Percentiles rank a stretch among this genome's conserved stretches.
Conservation (phyloP, 306 rosid genomes). For the Lathyrus sativus region DNA sequence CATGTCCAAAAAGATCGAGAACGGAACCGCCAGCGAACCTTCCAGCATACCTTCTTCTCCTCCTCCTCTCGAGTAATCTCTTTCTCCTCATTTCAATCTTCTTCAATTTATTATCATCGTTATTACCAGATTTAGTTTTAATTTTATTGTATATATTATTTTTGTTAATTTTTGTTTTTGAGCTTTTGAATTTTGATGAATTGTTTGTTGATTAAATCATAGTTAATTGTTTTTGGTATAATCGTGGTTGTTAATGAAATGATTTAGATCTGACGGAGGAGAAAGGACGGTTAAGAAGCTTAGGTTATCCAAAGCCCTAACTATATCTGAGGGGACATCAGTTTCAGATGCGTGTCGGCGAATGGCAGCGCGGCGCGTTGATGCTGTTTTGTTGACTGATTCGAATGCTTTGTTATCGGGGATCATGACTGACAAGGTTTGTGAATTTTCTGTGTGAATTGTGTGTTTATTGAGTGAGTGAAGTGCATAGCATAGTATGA, state of each 20-base stretch:
- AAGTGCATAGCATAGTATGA: neutral
- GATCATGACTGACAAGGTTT: slow-evolving; percentile 90
- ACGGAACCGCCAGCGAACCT: slow-evolving; percentile 51
- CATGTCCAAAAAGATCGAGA: slow-evolving; percentile 56
- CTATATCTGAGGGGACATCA: slow-evolving; percentile 88
- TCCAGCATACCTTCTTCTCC: slow-evolving; percentile 74
- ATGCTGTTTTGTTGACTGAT: slow-evolving; percentile 84
- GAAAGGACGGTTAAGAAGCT: slow-evolving; percentile 97
- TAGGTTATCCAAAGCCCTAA: slow-evolving; percentile 78
- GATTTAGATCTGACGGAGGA: slow-evolving; percentile 58
- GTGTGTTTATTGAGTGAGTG: neutral
- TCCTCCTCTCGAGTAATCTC: slow-evolving; percentile 47
- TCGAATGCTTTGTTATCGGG: slow-evolving; percentile 90
- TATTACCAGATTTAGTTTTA: neutral
- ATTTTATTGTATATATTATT: neutral
- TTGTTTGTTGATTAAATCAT: neutral
- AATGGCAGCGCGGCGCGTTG: slow-evolving; percentile 92
- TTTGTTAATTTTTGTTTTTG: neutral
- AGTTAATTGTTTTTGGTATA: slow-evolving; percentile 11
- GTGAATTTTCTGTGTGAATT: neutral
- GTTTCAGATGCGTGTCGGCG: slow-evolving; percentile 89
- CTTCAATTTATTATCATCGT: neutral
- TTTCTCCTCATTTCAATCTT: neutral
- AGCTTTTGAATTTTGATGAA: slow-evolving; percentile 3
- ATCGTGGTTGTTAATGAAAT: slow-evolving; percentile 8